These are phyloP conservation scores for Friedmanniomyces endolithicus DNA, from an alignment of 495 filamentous ascomycete species.

Conservation along the genomic window DNA sequence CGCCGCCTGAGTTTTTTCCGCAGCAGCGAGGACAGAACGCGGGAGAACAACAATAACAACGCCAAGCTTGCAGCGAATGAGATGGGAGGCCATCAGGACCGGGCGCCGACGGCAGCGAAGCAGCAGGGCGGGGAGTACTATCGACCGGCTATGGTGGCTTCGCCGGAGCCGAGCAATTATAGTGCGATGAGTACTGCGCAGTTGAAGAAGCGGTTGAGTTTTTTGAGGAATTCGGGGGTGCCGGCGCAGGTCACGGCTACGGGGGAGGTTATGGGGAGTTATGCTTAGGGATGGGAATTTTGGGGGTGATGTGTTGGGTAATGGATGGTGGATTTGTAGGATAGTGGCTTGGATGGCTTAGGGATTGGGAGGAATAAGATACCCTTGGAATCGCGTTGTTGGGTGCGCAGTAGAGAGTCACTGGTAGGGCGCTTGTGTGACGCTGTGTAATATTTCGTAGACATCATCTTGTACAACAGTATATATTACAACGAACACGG, in stretches of 20 bases:
- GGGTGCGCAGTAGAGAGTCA: too few species aligned
- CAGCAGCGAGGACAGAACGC: constrained; percentile 7
- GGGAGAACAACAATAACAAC: too few species aligned
- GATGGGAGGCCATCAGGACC: neutral
- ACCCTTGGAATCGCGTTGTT: too few species aligned
- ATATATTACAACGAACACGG: neutral
- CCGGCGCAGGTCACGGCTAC: neutral
- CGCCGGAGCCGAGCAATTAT: constrained; percentile 26
- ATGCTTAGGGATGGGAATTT: neutral
- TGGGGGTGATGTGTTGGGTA: neutral
- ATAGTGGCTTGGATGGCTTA: too few species aligned
- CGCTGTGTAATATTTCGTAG: neutral
- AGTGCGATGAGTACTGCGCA: constrained; percentile 24
- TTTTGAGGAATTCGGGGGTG: constrained; percentile 32
- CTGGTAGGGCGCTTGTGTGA: neutral
- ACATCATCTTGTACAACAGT: neutral
- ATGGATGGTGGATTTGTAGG: neutral
- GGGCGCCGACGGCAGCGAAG: neutral
- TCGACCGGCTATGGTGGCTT: constrained; percentile 20
- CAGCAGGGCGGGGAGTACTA: neutral
- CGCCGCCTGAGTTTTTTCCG: constrained; percentile 15
- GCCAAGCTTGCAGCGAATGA: neutral
- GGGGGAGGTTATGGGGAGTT: neutral
- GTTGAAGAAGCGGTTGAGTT: constrained; percentile 60
- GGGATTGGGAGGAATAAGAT: too few species aligned